Evolutionary conservation across 768 basidiomycete species (phyloP).

Genomic region (Trametes punicea): DNA sequence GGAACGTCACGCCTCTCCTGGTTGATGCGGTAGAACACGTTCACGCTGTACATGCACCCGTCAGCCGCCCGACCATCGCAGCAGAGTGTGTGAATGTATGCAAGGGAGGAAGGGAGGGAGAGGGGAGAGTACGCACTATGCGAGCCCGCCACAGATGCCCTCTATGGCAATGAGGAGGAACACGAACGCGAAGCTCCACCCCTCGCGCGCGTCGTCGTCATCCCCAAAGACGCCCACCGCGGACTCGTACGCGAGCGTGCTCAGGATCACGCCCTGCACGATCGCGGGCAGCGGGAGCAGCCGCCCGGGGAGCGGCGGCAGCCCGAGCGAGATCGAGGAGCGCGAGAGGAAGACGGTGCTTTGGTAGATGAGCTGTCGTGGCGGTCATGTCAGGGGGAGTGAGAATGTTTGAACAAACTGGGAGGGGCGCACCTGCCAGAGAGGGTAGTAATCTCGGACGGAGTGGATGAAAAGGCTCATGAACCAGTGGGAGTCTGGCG

Average conservation of each 20-base stretch:
- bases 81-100: background rate
- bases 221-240: slow-evolving; percentile 63
- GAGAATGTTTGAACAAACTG: background rate
- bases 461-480: slow-evolving; percentile 78
- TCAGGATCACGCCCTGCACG: slow-evolving; percentile 65
- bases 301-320: slow-evolving; percentile 70
- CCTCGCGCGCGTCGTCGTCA: slow-evolving; percentile 36
- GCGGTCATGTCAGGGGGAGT: too few relatives aligned
- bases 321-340: slow-evolving; percentile 80
- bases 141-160: slow-evolving; percentile 89
- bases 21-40: slow-evolving; percentile 81
- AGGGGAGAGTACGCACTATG: slow-evolving; percentile 61
- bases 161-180: slow-evolving; percentile 82
- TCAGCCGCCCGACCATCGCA: background rate
- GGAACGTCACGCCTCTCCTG: slow-evolving; percentile 57
- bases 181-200: slow-evolving; percentile 55
- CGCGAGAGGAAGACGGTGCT: slow-evolving; percentile 91
- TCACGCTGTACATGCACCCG: slow-evolving; percentile 69
- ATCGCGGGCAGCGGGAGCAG: slow-evolving; percentile 75
- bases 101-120: slow-evolving; percentile 21
- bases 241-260: slow-evolving; percentile 61
- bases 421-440: slow-evolving; percentile 72
- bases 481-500: slow-evolving; percentile 51
- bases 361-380: slow-evolving; percentile 72
- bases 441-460: slow-evolving; percentile 89